Evolutionary conservation across 139 green algal species (phyloP), one percentile per base, ranked within the genome.

Genomic region (Chlamydomonas schloesseri): DNA sequence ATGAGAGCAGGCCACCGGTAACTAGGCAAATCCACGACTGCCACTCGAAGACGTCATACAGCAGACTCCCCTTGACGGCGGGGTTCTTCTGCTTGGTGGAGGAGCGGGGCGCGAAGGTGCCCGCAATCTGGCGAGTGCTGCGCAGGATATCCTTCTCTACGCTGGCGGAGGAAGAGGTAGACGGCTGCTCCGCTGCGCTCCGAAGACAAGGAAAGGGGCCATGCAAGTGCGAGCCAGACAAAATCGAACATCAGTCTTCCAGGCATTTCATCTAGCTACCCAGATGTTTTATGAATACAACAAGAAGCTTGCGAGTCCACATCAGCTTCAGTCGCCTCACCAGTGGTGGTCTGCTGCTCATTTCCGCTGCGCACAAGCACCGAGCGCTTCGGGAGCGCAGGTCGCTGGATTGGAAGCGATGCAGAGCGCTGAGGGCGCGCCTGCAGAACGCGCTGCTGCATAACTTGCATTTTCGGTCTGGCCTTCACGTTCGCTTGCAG

Each of bases 1-100:
- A 99, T 24, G 97, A 97, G 8, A 99, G 91, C 37, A 99, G 90
- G 3, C 95, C 96, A 17, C 94, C 91, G 42, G 96, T 92, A 4
- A 91, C 92, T 18, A 98, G 64, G 6, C 89, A 89, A 15, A 97
- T 60, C 93, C 94, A 98, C 11, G 94, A 95, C 87, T 99, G 97
- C 28, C 89, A 91, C 75, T 96, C 96, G 87, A 98, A 98, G 0
- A 98, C 58, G 13, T 89, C 89, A 88, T 96, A 97, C 65, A 98
- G 90, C 23, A 92, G 21, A 73, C 90, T 98, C 68, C 97, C 97
- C 53, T 95, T 94, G 58, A 93, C 90, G 18, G 97, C 97, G 9
- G 97, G 97, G 86, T 99, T 99, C 37, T 84, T 88, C 28, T 71
- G 70, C 57, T 86, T 92, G 6, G 90, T 92, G 4, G 94, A 97